Percentiles rank a stretch among this genome's conserved stretches.
These are phyloP conservation scores for Erodium maritimum DNA, from an alignment of 345 rosid species.

Conservation along the genomic window DNA sequence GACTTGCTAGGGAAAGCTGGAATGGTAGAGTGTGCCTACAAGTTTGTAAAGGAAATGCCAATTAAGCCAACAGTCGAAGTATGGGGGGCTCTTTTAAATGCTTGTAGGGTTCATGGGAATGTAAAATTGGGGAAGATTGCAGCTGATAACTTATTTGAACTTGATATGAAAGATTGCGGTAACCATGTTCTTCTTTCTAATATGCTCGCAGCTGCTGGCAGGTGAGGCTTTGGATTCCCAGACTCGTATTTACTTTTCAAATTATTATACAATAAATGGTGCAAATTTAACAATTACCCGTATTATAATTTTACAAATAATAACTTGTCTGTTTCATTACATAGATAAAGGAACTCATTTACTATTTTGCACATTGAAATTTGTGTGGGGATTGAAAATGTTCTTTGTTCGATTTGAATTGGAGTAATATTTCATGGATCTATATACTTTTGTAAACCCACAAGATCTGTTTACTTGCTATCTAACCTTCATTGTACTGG, in stretches of 20 bases:
- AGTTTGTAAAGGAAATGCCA: slow-evolving; percentile 51
- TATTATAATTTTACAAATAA: not conserved
- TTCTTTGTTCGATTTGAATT: no score
- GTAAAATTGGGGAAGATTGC: slow-evolving; percentile 55
- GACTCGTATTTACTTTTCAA: not conserved
- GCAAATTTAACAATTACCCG: not conserved
- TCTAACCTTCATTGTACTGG: no score
- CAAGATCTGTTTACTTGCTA: no score
- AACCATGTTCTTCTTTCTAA: slow-evolving; percentile 80
- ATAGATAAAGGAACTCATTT: no score
- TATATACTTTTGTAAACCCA: no score
- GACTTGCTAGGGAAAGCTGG: slow-evolving; percentile 83
- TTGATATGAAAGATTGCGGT: slow-evolving; percentile 75
- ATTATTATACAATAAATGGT: not conserved
- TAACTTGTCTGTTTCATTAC: no score
- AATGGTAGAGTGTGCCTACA: slow-evolving; percentile 53
- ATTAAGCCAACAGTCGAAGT: slow-evolving; percentile 52
- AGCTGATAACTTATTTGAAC: slow-evolving; percentile 53
- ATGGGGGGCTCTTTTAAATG: slow-evolving; percentile 91
- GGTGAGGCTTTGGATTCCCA: slow-evolving; percentile 21
- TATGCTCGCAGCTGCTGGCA: slow-evolving; percentile 62
- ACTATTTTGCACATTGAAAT: no score
- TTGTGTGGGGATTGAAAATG: no score
- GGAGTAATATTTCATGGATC: no score
- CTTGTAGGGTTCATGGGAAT: slow-evolving; percentile 57